Evolutionary conservation across 371 early-diverging fungal genomes (phyloP), one percentile per base, ranked within the genome.

Genomic region (Mucor velutinosus): DNA sequence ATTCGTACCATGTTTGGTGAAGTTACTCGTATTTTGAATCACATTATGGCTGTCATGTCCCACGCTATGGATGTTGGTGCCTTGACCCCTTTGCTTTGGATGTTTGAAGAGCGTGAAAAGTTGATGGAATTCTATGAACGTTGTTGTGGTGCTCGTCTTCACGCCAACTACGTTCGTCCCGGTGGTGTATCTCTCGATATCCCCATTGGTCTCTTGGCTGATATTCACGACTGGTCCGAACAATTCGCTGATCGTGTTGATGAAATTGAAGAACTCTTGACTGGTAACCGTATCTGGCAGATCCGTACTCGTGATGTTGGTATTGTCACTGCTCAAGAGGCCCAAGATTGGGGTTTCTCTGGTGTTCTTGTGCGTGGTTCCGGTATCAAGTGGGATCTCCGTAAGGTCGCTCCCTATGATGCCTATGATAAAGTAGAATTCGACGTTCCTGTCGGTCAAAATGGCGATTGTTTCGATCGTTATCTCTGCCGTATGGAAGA

Each of bases 81-180:
- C 33, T 84, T 97, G 78, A 97, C 99, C 17, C 99, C 99, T 64
- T 95, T 98, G 87, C 85, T 98, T 79, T 98, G 97, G 93, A 90
- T 97, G 93, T 97, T 97, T 75, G 99, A 98, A 83, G 99, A 98
- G 84, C 95, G 99, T 80, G 99, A 98, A 79, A 89, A 95, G 81
- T 83, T 96, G 74, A 97, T 98, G 94, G 99, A 98, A 85, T 97
- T 96, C 77, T 98, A 98, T 81, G 99, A 98, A 76, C 95, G 99
- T 79, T 97, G 97, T 55, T 95, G 94, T 12, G 99, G 99, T 43
- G 97, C 99, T 32, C 96, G 99, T 80, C 94, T 98, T 90, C 99
- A 98, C 85, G 91, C 97, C 39, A 96, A 96, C 60, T 98, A 97
- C 72, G 94, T 98, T 62, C 92, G 99, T 56, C 98, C 98, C 19